Evolutionary conservation across 306 rosid species (phyloP), one percentile per base, ranked within the genome.

Genomic region (Quercus engelmannii): DNA sequence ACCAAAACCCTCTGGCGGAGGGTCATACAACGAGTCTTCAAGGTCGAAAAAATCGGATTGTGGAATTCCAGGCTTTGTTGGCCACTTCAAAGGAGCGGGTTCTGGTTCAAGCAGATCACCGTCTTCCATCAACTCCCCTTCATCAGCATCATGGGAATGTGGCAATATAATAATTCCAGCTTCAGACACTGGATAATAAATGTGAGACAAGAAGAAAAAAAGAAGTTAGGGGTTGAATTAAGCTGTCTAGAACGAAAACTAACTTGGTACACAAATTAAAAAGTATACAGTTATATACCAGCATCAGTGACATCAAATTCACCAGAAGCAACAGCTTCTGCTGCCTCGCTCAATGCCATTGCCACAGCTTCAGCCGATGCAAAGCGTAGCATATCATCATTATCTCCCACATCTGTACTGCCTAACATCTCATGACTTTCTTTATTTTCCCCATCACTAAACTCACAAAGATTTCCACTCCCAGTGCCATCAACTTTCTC

Each of bases 361-460:
- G 96, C 98, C 87, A 97, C 93, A 28, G 93, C 97, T 88, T 95
- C 98, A 17, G 97, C 99, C 9, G 91, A 91, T 69, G 87, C 82
- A 71, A 70, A 51, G 54, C 89, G 88, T 33, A 87, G 69, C 55
- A 30, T 69, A 56, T 69, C 84, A 80, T 87, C 97, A 63, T 84
- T 81, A 69, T 76, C 85, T 69, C 26, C 58, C 35, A 43, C 74
- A 68, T 75, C 63, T 18, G 52, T 68, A 30, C 80, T 69, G 12
- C 72, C 84, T 8, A 68, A 76, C 15, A 65, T 57, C 7, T 77
- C 84, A 80, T 72, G 71, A 68, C 59, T 61, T 71, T 58, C 83
- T 43, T 51, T 21, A 56, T 85, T 83, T 20, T 81, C 88, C 73
- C 83, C 71, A 56, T 86, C 87, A 76, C 89, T 87, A 62, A 87